Evolutionary conservation across 2,329 filamentous ascomycete genomes (phyloP).

Genomic region (Fusarium praegraminearum): DNA sequence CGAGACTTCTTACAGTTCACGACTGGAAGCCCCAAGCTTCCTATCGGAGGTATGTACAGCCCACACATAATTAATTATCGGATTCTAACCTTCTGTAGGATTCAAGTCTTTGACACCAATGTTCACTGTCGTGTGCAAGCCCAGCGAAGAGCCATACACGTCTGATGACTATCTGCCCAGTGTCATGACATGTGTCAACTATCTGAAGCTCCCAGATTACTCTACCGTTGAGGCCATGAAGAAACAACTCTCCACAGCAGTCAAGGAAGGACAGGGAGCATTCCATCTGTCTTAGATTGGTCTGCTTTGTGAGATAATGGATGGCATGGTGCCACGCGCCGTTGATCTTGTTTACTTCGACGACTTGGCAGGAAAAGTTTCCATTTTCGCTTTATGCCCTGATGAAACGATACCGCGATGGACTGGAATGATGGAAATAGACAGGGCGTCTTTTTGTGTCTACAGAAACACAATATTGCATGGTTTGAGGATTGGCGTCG

Average conservation of each 20-base stretch:
- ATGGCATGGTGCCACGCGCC: conserved; percentile 8
- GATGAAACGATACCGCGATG: conserved; percentile 44
- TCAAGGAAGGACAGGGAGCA: conserved; percentile 94
- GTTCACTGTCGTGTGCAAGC: conserved; percentile 99
- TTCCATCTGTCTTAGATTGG: conserved; percentile 86
- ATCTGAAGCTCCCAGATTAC: conserved; percentile 97
- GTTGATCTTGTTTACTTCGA: conserved; percentile 23
- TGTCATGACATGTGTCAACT: conserved; percentile 99
- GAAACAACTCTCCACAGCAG: conserved; percentile 84
- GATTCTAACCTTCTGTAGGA: conserved; percentile 63
- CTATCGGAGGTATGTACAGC: conserved; percentile 85
- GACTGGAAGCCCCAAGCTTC: conserved; percentile 96
- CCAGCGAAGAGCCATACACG: conserved; percentile 92
- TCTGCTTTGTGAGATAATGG: conserved; percentile 5
- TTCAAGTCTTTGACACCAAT: conserved; percentile 98
- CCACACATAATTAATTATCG: conserved; percentile 2
- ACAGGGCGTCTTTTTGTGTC: conserved; percentile 32
- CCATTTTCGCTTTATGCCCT: conserved; percentile 40
- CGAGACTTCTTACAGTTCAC: conserved; percentile 98
- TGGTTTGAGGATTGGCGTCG: conserved; percentile 45
- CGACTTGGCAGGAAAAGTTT: conserved; percentile 35
- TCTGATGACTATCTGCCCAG: conserved; percentile 99
- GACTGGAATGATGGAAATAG: conserved; percentile 47
- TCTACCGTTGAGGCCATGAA: conserved; percentile 80
- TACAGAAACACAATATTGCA: conserved; percentile 43